These are phyloP conservation scores for Solanum chmielewskii DNA, from an alignment of 257 asterid genomes.

Conservation along the genomic window DNA sequence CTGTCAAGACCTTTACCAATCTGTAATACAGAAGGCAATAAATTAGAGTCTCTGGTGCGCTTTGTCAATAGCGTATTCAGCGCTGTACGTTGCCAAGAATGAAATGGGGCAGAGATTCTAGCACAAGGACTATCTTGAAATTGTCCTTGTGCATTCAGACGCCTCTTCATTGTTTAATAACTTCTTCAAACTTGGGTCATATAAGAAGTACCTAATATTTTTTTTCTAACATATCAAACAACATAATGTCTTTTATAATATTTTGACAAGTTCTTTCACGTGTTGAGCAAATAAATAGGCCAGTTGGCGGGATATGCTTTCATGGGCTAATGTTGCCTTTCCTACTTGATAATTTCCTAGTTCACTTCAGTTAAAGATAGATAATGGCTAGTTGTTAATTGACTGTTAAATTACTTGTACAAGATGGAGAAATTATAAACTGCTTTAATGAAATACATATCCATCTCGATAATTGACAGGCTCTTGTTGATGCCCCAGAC, in stretches of 20 bases:
- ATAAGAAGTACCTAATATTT: neutral
- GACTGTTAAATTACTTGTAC: neutral
- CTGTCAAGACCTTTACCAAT: neutral
- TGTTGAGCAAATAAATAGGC: neutral
- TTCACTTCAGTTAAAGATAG: neutral
- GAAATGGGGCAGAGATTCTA: neutral
- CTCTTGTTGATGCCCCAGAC: conserved; percentile 19
- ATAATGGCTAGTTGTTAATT: neutral
- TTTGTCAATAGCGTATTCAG: neutral
- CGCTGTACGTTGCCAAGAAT: neutral
- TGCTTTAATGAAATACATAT: neutral
- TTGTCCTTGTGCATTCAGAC: neutral
- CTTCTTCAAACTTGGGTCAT: neutral
- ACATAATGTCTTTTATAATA: neutral
- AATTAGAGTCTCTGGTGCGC: neutral
- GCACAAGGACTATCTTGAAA: neutral
- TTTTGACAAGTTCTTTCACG: neutral
- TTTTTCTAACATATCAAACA: neutral
- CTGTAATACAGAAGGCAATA: neutral
- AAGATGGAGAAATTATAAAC: neutral
- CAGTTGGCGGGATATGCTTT: neutral
- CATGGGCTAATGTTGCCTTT: neutral
- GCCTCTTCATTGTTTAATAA: neutral
- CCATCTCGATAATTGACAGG: neutral
- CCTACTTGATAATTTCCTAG: neutral